A percentile compares a stretch with the other conserved stretches of the same genome.
Conservation (phyloP, 352 stramenopile species). For the Phytopythium oedochilum region DNA sequence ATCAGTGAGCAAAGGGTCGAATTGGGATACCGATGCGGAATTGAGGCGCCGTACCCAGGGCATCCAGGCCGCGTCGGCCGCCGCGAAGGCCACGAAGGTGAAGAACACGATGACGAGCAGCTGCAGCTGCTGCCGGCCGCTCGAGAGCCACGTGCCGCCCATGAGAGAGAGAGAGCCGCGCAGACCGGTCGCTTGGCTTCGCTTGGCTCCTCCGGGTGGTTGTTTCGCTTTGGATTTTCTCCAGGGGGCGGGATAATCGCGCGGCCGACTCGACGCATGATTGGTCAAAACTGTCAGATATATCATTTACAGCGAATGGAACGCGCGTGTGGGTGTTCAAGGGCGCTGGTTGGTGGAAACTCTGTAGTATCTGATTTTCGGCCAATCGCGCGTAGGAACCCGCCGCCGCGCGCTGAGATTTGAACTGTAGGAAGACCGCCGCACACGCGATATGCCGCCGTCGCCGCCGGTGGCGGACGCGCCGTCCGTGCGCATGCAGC, state of each 20-base stretch:
- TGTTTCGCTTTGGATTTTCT: conserved; percentile 1
- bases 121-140: conserved; percentile 72
- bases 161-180: neutral
- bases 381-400: neutral
- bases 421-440: no score
- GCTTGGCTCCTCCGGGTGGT: neutral
- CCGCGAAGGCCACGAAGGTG: conserved; percentile 74
- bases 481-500: conserved; percentile 34
- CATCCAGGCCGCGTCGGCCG: conserved; percentile 74
- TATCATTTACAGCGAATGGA: no score
- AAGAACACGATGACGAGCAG: conserved; percentile 82
- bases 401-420: no score
- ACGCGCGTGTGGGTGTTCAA: no score
- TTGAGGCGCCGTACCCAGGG: conserved; percentile 52
- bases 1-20: neutral
- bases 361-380: no score
- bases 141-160: conserved; percentile 67
- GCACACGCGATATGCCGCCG: neutral
- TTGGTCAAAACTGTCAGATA: no score
- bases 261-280: no score
- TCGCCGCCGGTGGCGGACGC: conserved; percentile 14
- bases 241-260: no score
- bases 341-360: no score
- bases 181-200: neutral
- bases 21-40: neutral